A percentile compares a stretch with the other conserved stretches of the same genome.
Evolutionary conservation across 805 yeast genomes (phyloP).

Genomic region (Vanderwaltozyma yarrowii): DNA sequence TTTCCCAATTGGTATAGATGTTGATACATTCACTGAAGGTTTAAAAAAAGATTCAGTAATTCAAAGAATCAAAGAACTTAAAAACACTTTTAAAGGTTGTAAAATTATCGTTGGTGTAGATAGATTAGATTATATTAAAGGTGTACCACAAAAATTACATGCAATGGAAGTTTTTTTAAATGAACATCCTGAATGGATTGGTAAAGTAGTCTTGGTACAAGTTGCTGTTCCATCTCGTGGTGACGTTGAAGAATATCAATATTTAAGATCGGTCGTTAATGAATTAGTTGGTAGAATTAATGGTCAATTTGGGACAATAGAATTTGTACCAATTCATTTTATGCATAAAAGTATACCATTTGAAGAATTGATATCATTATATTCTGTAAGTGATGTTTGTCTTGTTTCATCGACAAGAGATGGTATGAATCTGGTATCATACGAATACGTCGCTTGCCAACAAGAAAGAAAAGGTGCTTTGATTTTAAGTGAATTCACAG

Average conservation of each 20-base stretch:
- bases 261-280: constrained; percentile 84
- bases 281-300: constrained; percentile 95
- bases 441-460: constrained; percentile 96
- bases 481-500: constrained; percentile 90
- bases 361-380: constrained; percentile 82
- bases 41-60: constrained; percentile 52
- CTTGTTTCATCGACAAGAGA: constrained; percentile 91
- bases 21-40: constrained; percentile 79
- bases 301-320: constrained; percentile 93
- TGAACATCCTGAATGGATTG: constrained; percentile 97
- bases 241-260: constrained; percentile 96
- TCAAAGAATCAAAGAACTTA: constrained; percentile 53
- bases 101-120: constrained; percentile 95
- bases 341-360: constrained; percentile 88
- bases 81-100: constrained; percentile 57
- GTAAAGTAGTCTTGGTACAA: constrained; percentile 90
- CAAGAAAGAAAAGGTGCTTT: constrained; percentile 74
- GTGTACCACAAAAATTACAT: constrained; percentile 94
- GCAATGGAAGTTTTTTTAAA: constrained; percentile 88
- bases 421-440: constrained; percentile 95
- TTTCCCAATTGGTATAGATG: constrained; percentile 98
- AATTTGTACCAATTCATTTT: constrained; percentile 95
- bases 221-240: constrained; percentile 97
- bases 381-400: constrained; percentile 81
- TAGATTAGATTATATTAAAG: constrained; percentile 91